A percentile compares a stretch with the other conserved stretches of the same genome.
phyloP scores from a whole-genome alignment of 1,139 yeast genomes.

The Protomyces inouyei region DNA sequence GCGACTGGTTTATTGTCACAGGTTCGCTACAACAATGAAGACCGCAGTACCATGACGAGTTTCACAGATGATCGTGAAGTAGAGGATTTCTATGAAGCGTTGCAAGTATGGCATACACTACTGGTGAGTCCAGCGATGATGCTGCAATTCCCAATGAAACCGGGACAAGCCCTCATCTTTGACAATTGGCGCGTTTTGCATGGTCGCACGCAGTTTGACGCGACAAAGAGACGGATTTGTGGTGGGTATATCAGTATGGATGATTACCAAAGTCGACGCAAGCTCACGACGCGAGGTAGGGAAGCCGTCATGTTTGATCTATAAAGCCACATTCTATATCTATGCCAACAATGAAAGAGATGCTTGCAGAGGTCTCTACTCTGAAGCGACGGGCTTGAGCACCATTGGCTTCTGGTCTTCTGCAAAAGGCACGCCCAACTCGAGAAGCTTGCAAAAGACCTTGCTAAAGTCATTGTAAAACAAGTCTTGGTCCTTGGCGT shows the following conservation, averaged over 20 bases:
- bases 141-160: conserved; percentile 54
- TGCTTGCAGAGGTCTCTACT: neutral
- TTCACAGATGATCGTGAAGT: conserved; percentile 51
- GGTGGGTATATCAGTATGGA: conserved; percentile 72
- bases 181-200: conserved; percentile 77
- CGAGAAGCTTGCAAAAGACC: conserved; percentile 54
- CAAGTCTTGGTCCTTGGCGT: conserved; percentile 51
- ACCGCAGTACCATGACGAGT: conserved; percentile 60
- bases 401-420: conserved; percentile 7
- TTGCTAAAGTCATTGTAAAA: conserved; percentile 53
- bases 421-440: conserved; percentile 48
- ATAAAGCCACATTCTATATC: neutral
- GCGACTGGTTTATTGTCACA: conserved; percentile 54
- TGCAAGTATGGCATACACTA: conserved; percentile 54
- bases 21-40: conserved; percentile 72
- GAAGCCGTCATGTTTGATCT: conserved; percentile 21
- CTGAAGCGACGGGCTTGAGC: conserved; percentile 3
- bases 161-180: conserved; percentile 60
- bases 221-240: conserved; percentile 61
- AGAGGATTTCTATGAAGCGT: conserved; percentile 56
- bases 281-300: conserved; percentile 49
- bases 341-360: neutral
- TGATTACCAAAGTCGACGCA: conserved; percentile 58
- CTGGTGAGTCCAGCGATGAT: conserved; percentile 53
- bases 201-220: conserved; percentile 65